A percentile compares a stretch with the other conserved stretches of the same genome.
phyloP scores from a whole-genome alignment of 140 eudicot species.

The Stevia rebaudiana region DNA sequence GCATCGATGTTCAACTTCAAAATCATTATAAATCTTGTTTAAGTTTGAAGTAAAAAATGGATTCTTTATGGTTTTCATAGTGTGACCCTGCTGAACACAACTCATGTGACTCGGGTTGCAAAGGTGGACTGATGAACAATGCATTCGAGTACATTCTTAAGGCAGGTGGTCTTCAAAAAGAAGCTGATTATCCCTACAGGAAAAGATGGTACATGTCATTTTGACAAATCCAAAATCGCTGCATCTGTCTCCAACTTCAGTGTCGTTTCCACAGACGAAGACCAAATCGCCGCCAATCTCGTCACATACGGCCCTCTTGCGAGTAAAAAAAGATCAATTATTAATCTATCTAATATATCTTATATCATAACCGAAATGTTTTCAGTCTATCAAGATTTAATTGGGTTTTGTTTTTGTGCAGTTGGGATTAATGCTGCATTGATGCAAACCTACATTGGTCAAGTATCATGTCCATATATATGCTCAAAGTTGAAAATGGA shows the following conservation, averaged over 20 bases:
- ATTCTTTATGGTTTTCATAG: slow-evolving; percentile 28
- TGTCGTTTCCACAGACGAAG: slow-evolving; percentile 61
- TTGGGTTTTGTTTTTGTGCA: slow-evolving; percentile 17
- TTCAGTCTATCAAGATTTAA: not conserved
- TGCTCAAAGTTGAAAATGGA: slow-evolving; percentile 53
- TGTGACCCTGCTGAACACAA: slow-evolving; percentile 63
- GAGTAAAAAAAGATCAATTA: too few species aligned
- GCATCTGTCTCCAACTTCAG: slow-evolving; percentile 79
- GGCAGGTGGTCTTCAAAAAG: slow-evolving; percentile 66
- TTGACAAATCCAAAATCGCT: slow-evolving; percentile 62
- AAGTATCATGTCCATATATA: slow-evolving; percentile 83
- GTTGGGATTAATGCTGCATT: slow-evolving; percentile 80
- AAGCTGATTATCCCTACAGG: slow-evolving; percentile 86
- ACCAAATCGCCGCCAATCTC: slow-evolving; percentile 85
- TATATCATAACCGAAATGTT: not conserved
- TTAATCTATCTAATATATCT: not conserved
- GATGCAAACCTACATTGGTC: slow-evolving; percentile 88
- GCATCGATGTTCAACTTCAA: not conserved
- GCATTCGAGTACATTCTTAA: slow-evolving; percentile 77
- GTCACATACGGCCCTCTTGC: slow-evolving; percentile 92
- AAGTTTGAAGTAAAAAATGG: not conserved
- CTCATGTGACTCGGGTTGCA: slow-evolving; percentile 77
- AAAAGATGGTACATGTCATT: slow-evolving; percentile 55
- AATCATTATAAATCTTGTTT: not conserved
- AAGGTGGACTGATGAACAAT: slow-evolving; percentile 87